Evolutionary conservation across 495 filamentous ascomycete genomes (phyloP).

Genomic region (Podospora didyma): DNA sequence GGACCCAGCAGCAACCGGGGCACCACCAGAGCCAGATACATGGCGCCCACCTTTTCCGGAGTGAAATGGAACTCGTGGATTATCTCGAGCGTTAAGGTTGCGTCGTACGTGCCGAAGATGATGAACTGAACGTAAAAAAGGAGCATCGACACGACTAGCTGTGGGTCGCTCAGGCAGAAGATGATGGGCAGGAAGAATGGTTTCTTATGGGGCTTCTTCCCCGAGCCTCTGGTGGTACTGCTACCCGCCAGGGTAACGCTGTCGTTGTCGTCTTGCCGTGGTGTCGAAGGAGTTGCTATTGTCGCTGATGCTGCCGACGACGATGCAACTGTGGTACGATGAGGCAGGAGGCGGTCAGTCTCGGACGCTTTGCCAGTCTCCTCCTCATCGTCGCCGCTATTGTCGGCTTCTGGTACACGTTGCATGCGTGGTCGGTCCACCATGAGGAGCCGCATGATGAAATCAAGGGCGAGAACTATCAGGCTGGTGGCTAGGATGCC

Average conservation of each 20-base stretch:
- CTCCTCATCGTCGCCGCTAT: not conserved
- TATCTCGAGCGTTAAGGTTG: slow-evolving; percentile 4
- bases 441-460: slow-evolving; percentile 10
- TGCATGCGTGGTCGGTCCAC: not conserved
- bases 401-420: not conserved
- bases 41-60: slow-evolving; percentile 2
- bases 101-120: slow-evolving; percentile 7
- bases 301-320: not conserved
- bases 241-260: not conserved
- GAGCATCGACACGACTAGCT: slow-evolving; percentile 3
- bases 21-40: slow-evolving; percentile 5
- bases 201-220: not conserved
- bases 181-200: slow-evolving; percentile 4
- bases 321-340: not conserved
- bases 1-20: not conserved
- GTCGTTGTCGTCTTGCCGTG: not conserved
- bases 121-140: slow-evolving; percentile 8
- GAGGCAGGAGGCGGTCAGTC: not conserved
- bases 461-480: slow-evolving; percentile 3
- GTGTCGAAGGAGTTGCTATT: not conserved
- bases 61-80: not conserved
- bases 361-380: not conserved
- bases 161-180: slow-evolving; percentile 5
- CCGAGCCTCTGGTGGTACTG: not conserved
- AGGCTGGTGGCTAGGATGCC: slow-evolving; percentile 8